Conservation (phyloP, 306 rosid genomes). For the Trifolium fragiferum region DNA sequence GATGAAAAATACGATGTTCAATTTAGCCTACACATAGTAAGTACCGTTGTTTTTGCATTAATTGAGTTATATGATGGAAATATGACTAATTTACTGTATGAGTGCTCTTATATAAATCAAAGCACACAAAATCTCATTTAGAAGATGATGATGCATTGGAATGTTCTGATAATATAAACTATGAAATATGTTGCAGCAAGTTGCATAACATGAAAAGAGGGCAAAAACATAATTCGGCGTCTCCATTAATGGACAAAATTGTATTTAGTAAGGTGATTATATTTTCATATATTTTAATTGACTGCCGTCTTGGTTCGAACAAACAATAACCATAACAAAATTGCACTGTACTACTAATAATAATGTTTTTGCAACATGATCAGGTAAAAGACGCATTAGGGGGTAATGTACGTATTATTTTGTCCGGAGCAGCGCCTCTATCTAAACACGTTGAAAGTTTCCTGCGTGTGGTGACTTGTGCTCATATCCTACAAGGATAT, state of each 20-base stretch:
- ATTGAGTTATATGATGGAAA: background rate
- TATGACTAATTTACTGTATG: conserved; percentile 1
- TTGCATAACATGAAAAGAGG: conserved; percentile 65
- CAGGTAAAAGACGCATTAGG: conserved; percentile 88
- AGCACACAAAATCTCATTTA: background rate
- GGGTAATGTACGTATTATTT: conserved; percentile 75
- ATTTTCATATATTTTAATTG: conserved; percentile 19
- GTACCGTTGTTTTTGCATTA: conserved; percentile 40
- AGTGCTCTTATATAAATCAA: background rate
- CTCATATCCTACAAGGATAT: conserved; percentile 91
- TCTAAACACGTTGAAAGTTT: conserved; percentile 75
- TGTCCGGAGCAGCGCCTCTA: conserved; percentile 96
- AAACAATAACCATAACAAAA: conserved; percentile 23
- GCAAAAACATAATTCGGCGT: conserved; percentile 52
- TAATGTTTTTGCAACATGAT: conserved; percentile 39
- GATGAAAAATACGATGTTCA: conserved; percentile 71
- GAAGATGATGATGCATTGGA: background rate
- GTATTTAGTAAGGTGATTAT: conserved; percentile 78
- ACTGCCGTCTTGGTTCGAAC: background rate
- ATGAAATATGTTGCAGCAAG: conserved; percentile 63
- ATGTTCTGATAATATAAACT: conserved; percentile 25
- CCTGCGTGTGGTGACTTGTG: conserved; percentile 83
- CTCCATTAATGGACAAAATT: conserved; percentile 76
- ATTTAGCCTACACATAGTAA: conserved; percentile 78
- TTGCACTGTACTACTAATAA: conserved; percentile 9